Base-by-base conservation (phyloP, 257 asterid species). In the Linaria vulgaris region DNA sequence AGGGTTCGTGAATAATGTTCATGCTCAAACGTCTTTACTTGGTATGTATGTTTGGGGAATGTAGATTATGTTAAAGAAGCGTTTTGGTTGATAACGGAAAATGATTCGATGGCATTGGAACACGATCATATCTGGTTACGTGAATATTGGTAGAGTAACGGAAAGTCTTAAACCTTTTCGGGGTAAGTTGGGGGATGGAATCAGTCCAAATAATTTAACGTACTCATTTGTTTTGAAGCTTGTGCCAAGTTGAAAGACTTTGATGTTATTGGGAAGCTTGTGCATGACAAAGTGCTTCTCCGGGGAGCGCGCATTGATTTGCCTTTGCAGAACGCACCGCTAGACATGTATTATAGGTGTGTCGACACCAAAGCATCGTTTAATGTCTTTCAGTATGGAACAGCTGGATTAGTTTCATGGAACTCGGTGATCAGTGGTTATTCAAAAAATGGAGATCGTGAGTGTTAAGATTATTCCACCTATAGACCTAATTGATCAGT, bases 291-390 rank as follows among this genome's bases (percentile, higher is more conserved):
- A 47, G 75, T 85, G 49, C 70, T 86, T 64, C 48, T 76, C 13
- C 82, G 85, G 0, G 88, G 88, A 25, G 57, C 78, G 0, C 38
- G 16, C 20, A 39, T 70, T 9, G 95, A 88, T 74, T 77, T 91
- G 73, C 95, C 92, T 61, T 49, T 88, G 77, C 82, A 77, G 27
- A 88, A 91, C 74, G 81, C 94, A 20, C 64, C 86, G 63, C 87
- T 91, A 23, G 83, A 86, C 66, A 86, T 88, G 98, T 86, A 91
- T 52, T 83, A 85, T 67, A 91, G 80, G 67, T 86, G 96, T 39
- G 75, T 85, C 21, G 88, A 80, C 69, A 72, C 68, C 0, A 16
- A 52, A 9, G 14, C 90, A 25, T 87, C 94, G 4, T 49, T 62
- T 51, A 56, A 49, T 15, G 72, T 84, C 31, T 86, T 88, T 55